Conservation (phyloP, 2,329 filamentous ascomycete species). For the Peltaster fructicola region DNA sequence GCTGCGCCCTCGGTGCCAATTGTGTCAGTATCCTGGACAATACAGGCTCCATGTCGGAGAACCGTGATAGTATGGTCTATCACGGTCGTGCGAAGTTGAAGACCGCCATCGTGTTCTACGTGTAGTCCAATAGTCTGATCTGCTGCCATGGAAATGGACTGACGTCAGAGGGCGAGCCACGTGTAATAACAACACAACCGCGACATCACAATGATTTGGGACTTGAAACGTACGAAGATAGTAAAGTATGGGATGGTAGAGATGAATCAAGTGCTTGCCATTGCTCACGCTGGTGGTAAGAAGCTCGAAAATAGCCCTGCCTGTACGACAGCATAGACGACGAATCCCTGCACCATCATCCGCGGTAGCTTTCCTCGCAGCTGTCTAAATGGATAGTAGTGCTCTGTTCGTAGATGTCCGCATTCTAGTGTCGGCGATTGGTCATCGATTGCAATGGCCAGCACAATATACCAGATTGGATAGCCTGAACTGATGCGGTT, state of each 20-base stretch:
- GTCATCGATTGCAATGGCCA: slow-evolving; percentile 34
- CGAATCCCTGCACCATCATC: slow-evolving; percentile 45
- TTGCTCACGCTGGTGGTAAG: slow-evolving; percentile 81
- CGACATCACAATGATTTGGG: too few relatives aligned
- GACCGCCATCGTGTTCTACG: too few relatives aligned
- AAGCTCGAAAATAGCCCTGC: slow-evolving; percentile 75
- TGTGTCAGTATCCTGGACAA: too few relatives aligned
- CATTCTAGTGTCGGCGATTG: slow-evolving; percentile 4
- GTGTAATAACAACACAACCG: too few relatives aligned
- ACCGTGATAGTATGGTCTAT: neutral
- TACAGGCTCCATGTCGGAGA: slow-evolving; percentile 1
- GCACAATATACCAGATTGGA: slow-evolving; percentile 73
- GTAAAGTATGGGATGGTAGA: too few relatives aligned
- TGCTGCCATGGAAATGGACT: too few relatives aligned
- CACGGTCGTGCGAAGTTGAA: too few relatives aligned
- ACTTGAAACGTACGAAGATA: too few relatives aligned
- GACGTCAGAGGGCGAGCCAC: too few relatives aligned
- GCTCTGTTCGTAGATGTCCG: neutral
- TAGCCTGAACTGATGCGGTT: slow-evolving; percentile 77
- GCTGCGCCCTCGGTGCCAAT: too few relatives aligned
- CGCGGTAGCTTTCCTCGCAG: slow-evolving; percentile 4
- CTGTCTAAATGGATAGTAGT: neutral
- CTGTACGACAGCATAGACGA: slow-evolving; percentile 71
- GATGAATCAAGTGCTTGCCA: too few relatives aligned
- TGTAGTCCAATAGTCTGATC: too few relatives aligned